These are phyloP conservation scores for Hypholoma sublateritium DNA, from an alignment of 768 basidiomycete genomes.

Conservation along the genomic window DNA sequence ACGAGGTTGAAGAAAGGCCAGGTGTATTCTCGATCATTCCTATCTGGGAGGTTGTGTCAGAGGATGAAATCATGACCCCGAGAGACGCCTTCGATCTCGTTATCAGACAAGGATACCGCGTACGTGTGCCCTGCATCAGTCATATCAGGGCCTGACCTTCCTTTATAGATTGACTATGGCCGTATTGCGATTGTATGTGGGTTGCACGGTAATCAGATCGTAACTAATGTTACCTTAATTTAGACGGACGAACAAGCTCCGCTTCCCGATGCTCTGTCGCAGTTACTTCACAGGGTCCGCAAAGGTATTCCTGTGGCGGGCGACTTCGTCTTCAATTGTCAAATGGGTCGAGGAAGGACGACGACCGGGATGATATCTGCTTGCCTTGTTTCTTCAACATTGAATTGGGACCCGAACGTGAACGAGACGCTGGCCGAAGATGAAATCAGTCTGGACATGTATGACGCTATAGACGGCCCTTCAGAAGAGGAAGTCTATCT, in stretches of 20 bases:
- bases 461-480: slow-evolving; percentile 76
- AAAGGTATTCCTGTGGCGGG: slow-evolving; percentile 55
- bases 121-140: slow-evolving; percentile 19
- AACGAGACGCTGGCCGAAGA: slow-evolving; percentile 38
- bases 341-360: slow-evolving; percentile 90
- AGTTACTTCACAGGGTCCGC: slow-evolving; percentile 75
- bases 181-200: slow-evolving; percentile 83
- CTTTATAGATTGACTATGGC: slow-evolving; percentile 72
- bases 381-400: slow-evolving; percentile 77
- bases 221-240: slow-evolving; percentile 3
- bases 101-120: slow-evolving; percentile 74
- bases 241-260: slow-evolving; percentile 98
- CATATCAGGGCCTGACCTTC: background rate
- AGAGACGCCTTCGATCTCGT: slow-evolving; percentile 79
- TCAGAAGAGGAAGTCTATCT: slow-evolving; percentile 89
- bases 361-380: slow-evolving; percentile 97
- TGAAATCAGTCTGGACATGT: slow-evolving; percentile 37
- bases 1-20: slow-evolving; percentile 92
- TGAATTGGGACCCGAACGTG: slow-evolving; percentile 53
- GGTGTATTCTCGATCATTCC: slow-evolving; percentile 91
- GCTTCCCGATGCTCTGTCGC: slow-evolving; percentile 80
- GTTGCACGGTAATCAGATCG: background rate
- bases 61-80: slow-evolving; percentile 85
- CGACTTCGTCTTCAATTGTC: slow-evolving; percentile 94
- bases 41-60: slow-evolving; percentile 87